Conservation (phyloP, 768 basidiomycete species). For the Podaxis rugospora region DNA sequence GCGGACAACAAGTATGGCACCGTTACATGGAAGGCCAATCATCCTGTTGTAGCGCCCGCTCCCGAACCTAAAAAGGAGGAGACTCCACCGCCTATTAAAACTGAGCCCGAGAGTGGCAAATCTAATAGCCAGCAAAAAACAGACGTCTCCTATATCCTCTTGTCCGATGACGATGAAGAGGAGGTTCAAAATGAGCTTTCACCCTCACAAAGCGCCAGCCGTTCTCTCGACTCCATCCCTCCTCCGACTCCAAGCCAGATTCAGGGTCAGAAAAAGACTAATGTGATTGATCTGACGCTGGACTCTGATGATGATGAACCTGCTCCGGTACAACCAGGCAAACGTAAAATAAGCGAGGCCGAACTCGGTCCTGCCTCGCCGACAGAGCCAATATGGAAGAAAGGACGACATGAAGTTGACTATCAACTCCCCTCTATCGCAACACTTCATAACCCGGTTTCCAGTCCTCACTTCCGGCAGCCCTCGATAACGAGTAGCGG, state of each 20-base stretch:
- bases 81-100: constrained; percentile 21
- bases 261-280: constrained; percentile 25
- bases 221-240: constrained; percentile 24
- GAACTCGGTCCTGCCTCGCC: constrained; percentile 41
- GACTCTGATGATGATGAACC: constrained; percentile 68
- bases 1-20: constrained; percentile 83
- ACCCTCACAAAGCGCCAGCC: constrained; percentile 46
- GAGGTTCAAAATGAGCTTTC: constrained; percentile 72
- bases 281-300: constrained; percentile 82
- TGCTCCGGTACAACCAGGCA: constrained; percentile 34
- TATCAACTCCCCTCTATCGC: constrained; percentile 12
- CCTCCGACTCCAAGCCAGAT: constrained; percentile 22
- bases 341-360: constrained; percentile 56
- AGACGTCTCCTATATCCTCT: constrained; percentile 52
- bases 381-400: constrained; percentile 75
- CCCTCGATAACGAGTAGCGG: neutral
- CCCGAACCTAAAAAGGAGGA: constrained; percentile 30
- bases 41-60: constrained; percentile 31
- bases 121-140: constrained; percentile 40
- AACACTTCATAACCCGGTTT: constrained; percentile 1
- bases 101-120: constrained; percentile 25
- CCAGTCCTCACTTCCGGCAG: constrained; percentile 8
- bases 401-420: constrained; percentile 36
- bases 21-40: constrained; percentile 57
- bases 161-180: constrained; percentile 80